Conservation (phyloP, 371 early-diverging fungal species). For the Paraphysoderma sedebokerense region DNA sequence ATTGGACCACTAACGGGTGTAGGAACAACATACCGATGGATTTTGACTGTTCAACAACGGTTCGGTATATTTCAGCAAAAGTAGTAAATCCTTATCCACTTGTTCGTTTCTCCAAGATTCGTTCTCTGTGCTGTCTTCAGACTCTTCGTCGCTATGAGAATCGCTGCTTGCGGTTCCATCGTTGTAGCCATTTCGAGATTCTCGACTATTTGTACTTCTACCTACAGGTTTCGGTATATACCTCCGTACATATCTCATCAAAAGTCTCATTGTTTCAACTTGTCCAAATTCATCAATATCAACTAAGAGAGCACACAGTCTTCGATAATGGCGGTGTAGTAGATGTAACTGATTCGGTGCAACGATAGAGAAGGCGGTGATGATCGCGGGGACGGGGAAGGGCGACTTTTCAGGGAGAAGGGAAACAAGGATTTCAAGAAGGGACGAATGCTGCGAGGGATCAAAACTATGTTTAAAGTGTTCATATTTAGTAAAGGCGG, state of each 20-base stretch:
- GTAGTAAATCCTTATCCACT: constrained; percentile 56
- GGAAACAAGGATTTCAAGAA: constrained; percentile 53
- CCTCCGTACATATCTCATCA: constrained; percentile 46
- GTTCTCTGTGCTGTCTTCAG: neutral
- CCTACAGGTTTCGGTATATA: constrained; percentile 12
- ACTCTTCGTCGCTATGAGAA: neutral
- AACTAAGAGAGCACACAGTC: constrained; percentile 60
- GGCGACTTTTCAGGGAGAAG: constrained; percentile 71
- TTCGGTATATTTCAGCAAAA: constrained; percentile 44
- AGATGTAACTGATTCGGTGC: constrained; percentile 69
- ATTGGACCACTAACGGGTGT: neutral
- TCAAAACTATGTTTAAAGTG: constrained; percentile 40
- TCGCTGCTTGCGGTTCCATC: constrained; percentile 5
- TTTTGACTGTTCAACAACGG: constrained; percentile 75
- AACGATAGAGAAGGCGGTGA: constrained; percentile 68
- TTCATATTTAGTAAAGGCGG: neutral
- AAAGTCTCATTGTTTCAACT: constrained; percentile 56
- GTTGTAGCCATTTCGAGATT: neutral
- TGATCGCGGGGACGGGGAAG: constrained; percentile 67
- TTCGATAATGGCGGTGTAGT: constrained; percentile 75
- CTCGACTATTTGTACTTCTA: neutral
- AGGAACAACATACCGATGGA: constrained; percentile 37
- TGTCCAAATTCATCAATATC: constrained; percentile 94
- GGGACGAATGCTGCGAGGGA: constrained; percentile 45
- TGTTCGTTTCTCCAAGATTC: constrained; percentile 1